These are phyloP conservation scores for Micromonas pusilla DNA, from an alignment of 139 green algal species.

Conservation along the genomic window DNA sequence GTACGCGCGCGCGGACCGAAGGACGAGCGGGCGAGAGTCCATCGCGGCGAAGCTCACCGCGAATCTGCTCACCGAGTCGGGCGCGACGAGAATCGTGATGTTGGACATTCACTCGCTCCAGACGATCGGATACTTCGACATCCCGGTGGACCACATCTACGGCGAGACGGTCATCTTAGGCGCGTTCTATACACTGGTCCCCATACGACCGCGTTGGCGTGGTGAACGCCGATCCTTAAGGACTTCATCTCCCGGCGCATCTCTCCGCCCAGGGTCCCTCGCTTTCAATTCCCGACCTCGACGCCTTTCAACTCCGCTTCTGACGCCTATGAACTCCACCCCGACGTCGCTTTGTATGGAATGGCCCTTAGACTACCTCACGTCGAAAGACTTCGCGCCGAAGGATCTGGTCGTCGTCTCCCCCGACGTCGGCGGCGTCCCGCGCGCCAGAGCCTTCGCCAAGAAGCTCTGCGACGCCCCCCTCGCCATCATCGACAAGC, in stretches of 20 bases:
- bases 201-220: too few species aligned
- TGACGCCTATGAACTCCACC: too few species aligned
- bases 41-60: conserved; percentile 97
- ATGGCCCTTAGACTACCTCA: conserved; percentile 94
- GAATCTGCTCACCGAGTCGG: conserved; percentile 97
- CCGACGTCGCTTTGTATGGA: too few species aligned
- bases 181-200: too few species aligned
- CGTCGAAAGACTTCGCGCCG: conserved; percentile 74
- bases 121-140: conserved; percentile 89
- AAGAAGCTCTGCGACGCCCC: conserved; percentile 98
- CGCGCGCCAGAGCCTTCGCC: conserved; percentile 89
- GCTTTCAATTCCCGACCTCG: too few species aligned
- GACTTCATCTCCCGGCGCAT: too few species aligned
- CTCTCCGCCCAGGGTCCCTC: too few species aligned
- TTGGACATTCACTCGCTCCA: conserved; percentile 87
- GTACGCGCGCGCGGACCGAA: conserved; percentile 87
- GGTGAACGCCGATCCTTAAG: too few species aligned
- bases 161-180: conserved; percentile 80
- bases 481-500: conserved; percentile 98
- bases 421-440: conserved; percentile 96
- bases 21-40: conserved; percentile 78
- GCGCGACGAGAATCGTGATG: conserved; percentile 82
- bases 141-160: conserved; percentile 95
- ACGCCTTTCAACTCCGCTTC: too few species aligned
- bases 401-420: conserved; percentile 93